Conservation (phyloP, 2,329 filamentous ascomycete species). For the Metarhizium robertsii region DNA sequence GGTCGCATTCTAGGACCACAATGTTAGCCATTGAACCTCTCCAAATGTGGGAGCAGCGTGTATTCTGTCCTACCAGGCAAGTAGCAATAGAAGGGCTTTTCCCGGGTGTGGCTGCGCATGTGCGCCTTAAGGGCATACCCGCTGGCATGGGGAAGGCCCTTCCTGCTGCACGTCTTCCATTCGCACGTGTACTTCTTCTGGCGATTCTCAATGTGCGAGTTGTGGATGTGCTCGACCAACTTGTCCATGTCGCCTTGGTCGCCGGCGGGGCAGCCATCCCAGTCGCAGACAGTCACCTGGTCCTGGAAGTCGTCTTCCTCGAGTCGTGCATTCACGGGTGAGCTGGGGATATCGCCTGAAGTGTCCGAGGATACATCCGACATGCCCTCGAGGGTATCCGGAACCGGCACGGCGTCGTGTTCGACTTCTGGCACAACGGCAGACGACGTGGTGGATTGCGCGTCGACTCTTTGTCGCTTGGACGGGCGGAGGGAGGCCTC, state of each 20-base stretch:
- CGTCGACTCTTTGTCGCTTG: slow-evolving; percentile 38
- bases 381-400: slow-evolving; percentile 46
- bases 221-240: slow-evolving; percentile 76
- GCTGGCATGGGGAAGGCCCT: slow-evolving; percentile 85
- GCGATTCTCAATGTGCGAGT: slow-evolving; percentile 85
- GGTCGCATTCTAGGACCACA: slow-evolving; percentile 69
- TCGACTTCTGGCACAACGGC: slow-evolving; percentile 32
- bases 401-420: slow-evolving; percentile 35
- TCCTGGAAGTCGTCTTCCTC: slow-evolving; percentile 70
- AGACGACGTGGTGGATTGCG: slow-evolving; percentile 35
- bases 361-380: slow-evolving; percentile 84
- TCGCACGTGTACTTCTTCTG: slow-evolving; percentile 98
- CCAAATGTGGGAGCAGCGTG: background rate
- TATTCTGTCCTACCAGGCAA: slow-evolving; percentile 59
- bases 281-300: slow-evolving; percentile 69
- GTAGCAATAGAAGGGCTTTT: slow-evolving; percentile 97
- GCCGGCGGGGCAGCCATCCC: slow-evolving; percentile 64
- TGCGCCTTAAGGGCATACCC: slow-evolving; percentile 94
- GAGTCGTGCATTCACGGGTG: slow-evolving; percentile 54
- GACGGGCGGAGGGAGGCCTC: slow-evolving; percentile 31
- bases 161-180: slow-evolving; percentile 82
- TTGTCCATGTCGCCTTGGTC: slow-evolving; percentile 74
- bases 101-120: slow-evolving; percentile 93
- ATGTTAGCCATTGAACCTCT: background rate
- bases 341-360: slow-evolving; percentile 72